Conservation (phyloP, 345 rosid genomes). For the Lumnitzera racemosa region DNA sequence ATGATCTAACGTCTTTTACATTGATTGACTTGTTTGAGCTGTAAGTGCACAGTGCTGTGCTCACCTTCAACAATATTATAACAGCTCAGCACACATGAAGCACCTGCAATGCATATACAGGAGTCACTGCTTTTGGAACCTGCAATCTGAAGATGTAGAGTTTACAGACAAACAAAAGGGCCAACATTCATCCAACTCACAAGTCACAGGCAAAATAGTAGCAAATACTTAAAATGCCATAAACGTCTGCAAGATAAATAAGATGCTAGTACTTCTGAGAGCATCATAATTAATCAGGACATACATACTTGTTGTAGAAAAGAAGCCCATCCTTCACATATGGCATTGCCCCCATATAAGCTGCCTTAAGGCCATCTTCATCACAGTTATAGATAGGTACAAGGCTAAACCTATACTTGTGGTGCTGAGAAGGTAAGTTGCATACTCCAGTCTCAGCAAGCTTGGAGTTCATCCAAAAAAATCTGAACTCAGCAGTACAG, state of each 20-base stretch:
- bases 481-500: conserved; percentile 86
- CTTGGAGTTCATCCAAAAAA: conserved; percentile 87
- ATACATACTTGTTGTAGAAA: conserved; percentile 75
- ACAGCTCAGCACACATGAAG: conserved; percentile 6
- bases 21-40: conserved; percentile 2
- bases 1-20: no score
- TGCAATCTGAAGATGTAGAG: conserved; percentile 9
- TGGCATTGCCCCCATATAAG: conserved; percentile 54
- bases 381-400: conserved; percentile 68
- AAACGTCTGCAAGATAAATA: neutral
- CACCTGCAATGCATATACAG: neutral
- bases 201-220: no score
- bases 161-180: neutral
- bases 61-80: conserved; percentile 3
- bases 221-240: no score
- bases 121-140: conserved; percentile 16
- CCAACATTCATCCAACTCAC: no score
- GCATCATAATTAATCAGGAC: no score
- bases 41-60: conserved; percentile 5
- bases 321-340: conserved; percentile 81
- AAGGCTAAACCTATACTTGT: conserved; percentile 55
- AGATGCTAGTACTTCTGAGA: conserved; percentile 7
- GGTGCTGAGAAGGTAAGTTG: conserved; percentile 59
- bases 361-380: conserved; percentile 53
- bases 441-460: conserved; percentile 87